Base-by-base conservation (phyloP, 352 stramenopile genomes). In the Blastocystis sp. region DNA sequence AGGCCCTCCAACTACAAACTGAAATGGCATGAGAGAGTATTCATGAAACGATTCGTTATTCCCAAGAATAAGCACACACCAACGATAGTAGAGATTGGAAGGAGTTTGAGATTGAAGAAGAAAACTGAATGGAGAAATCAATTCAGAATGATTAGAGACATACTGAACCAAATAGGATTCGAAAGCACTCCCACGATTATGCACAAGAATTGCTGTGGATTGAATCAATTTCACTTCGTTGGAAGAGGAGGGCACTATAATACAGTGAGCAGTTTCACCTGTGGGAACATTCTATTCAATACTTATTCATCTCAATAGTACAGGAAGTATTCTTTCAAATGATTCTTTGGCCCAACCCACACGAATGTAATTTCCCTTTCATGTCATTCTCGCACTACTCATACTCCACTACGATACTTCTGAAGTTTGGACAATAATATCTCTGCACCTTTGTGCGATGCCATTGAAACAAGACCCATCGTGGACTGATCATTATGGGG, bases 51-150 rank as follows among this genome's bases (percentile, higher is more conserved):
- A 37, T 32, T 83, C 71, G 49, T 66, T 66, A 14, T 49, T 67
- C 29, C 71, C 71, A 24, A 83, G 71, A 39, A 67, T 49, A 27
- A 83, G 24, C 43, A 83, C n/a, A n/a, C 71, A 83, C 71, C 71
- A 83, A 16, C 71, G 71, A 63, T 83, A 83, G 49, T 49, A 83
- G n/a, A 65, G 6, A 42, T 65, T 65, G 2, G 2, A 9, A 32
- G 46, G 27, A 35, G n/a, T 37, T 19, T 12, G 0, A 65, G 42
- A 11, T 27, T 29, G 21, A 65, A 16, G 21, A 65, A 16, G 49
- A 65, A 83, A 21, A 24, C 0, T 49, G 35, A 74, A 69, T 35
- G 59, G 9, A 46, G 27, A 21, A 63, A 65, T 80, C 43, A 29
- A 16, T 46, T 80, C 43, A 5, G 43, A 19, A n/a, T 80, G 37